Evolutionary conservation across 164 flowering plant genomes (phyloP).

Genomic region (Vitis amurensis): DNA sequence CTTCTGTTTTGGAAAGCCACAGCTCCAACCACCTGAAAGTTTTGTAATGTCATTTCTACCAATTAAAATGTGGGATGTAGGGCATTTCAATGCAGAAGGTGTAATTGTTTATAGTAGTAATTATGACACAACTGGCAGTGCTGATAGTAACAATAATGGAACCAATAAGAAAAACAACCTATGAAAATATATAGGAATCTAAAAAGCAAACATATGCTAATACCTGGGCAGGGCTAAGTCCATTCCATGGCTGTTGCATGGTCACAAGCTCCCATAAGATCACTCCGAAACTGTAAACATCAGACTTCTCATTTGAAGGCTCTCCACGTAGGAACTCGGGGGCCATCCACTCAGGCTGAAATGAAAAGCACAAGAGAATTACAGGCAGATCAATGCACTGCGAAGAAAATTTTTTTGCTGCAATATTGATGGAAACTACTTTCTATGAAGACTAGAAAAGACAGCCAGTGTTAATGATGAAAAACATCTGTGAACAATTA

Average conservation of each 20-base stretch:
- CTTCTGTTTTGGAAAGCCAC: conserved; percentile 94
- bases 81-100: background rate
- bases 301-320: conserved; percentile 91
- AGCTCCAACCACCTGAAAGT: conserved; percentile 92
- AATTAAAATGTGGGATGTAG: background rate
- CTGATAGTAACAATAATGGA: background rate
- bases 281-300: conserved; percentile 97
- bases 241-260: conserved; percentile 94
- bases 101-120: background rate
- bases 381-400: conserved; percentile 28
- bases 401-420: conserved; percentile 28
- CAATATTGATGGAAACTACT: conserved; percentile 22
- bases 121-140: background rate
- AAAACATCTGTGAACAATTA: background rate
- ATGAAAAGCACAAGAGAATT: conserved; percentile 33
- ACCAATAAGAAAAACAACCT: background rate
- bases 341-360: conserved; percentile 99
- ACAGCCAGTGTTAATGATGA: background rate
- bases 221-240: conserved; percentile 94
- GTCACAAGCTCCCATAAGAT: conserved; percentile 94
- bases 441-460: conserved; percentile 6
- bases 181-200: background rate
- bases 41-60: conserved; percentile 1
- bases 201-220: background rate
- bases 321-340: conserved; percentile 98